Conservation (phyloP, 2,329 filamentous ascomycete genomes). For the Simplicillium aogashimaense region DNA sequence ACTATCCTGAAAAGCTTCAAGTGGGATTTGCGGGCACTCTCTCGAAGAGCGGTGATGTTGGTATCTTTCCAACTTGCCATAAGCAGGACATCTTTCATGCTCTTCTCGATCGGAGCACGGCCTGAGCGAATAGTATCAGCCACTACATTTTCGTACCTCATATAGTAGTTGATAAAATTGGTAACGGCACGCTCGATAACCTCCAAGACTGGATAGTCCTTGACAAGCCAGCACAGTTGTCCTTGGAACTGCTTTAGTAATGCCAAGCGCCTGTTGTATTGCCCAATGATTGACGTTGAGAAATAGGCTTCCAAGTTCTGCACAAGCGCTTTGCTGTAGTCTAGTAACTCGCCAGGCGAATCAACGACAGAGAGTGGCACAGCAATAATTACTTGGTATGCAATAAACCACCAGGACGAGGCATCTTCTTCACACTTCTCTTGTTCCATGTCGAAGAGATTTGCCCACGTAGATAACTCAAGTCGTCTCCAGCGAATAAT, state of each 20-base stretch:
- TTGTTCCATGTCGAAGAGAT: slow-evolving; percentile 75
- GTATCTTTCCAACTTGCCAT: slow-evolving; percentile 97
- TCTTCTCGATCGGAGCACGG: slow-evolving; percentile 72
- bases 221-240: slow-evolving; percentile 52
- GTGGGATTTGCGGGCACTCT: slow-evolving; percentile 85
- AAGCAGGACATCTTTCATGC: slow-evolving; percentile 86
- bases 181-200: slow-evolving; percentile 54
- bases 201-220: slow-evolving; percentile 47
- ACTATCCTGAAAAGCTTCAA: slow-evolving; percentile 86
- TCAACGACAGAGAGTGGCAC: slow-evolving; percentile 59
- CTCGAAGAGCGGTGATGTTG: slow-evolving; percentile 79
- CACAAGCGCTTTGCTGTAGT: slow-evolving; percentile 61
- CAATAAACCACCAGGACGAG: slow-evolving; percentile 90
- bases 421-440: slow-evolving; percentile 68
- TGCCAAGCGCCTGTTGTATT: slow-evolving; percentile 63
- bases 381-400: slow-evolving; percentile 80
- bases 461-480: slow-evolving; percentile 86
- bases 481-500: slow-evolving; percentile 85
- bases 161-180: slow-evolving; percentile 71
- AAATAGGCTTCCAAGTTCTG: slow-evolving; percentile 73
- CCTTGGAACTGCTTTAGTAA: slow-evolving; percentile 56
- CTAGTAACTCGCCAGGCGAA: slow-evolving; percentile 45
- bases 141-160: slow-evolving; percentile 58
- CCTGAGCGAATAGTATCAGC: slow-evolving; percentile 55
- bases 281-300: slow-evolving; percentile 66